Base-by-base conservation (phyloP, 306 rosid species). In the Castanopsis chinensis region DNA sequence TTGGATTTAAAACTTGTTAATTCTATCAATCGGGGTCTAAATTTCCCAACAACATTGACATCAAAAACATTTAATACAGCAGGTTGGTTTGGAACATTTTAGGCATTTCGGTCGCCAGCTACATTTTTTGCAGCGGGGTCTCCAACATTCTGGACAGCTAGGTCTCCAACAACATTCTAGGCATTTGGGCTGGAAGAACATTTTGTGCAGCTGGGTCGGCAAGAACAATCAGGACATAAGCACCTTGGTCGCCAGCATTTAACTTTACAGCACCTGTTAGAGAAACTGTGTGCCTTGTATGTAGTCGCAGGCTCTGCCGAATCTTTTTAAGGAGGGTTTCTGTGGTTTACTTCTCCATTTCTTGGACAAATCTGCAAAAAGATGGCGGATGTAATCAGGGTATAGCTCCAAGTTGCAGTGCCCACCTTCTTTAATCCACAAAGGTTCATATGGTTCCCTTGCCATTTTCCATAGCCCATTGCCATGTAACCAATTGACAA, bases 361-460 rank as follows among this genome's bases (percentile, higher is more conserved):
- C 97, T 70, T 79, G 92, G 79, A 95, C 77, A 25, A 88, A 95
- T 81, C 87, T 89, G 90, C 91, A 87, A 53, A 87, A 53, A 95
- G 89, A 83, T 93, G 98, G 84, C 87, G 87, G 69, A 95, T 91
- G 90, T 93, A 95, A 77, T 95, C 98, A 0, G 99, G 99, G 87
- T 91, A 95, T 51, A 95, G 94, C 93, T 95, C 97, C 87, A 93
- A 83, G 91, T 95, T 95, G 89, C 98, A 91, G 87, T 95, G 99
- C 21, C 99, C 98, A 28, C 97, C 99, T 45, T 96, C 97, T 91
- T 91, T 91, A 55, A 95, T 93, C 99, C 99, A 95, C 76, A 95
- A 80, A 0, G 99, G 99, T 41, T 93, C 99, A 4, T 95, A 95
- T 4, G 98, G 88, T 60, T 95, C 99, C 83, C 76, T 86, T 4